Evolutionary conservation across 2,329 filamentous ascomycete species (phyloP).

Genomic region (Diaporthe australafricana): DNA sequence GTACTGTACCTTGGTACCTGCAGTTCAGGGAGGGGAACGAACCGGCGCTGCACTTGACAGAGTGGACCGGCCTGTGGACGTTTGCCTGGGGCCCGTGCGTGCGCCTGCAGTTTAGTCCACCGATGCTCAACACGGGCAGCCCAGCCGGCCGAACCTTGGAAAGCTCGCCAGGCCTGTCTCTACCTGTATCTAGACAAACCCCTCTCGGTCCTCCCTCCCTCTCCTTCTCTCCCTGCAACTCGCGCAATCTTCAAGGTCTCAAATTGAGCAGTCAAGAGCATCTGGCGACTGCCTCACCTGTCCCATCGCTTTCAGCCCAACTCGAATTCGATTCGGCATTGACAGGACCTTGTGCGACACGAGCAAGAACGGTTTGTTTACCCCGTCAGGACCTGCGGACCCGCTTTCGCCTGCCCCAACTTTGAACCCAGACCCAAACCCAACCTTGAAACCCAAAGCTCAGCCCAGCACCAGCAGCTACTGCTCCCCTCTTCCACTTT

Average conservation of each 20-base stretch:
- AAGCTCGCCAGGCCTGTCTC: background rate
- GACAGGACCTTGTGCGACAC: constrained; percentile 5
- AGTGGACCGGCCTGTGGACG: background rate
- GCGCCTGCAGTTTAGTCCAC: background rate
- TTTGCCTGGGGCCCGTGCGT: constrained; percentile 12
- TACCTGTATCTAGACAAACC: background rate
- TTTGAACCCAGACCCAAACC: constrained; percentile 1
- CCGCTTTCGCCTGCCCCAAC: constrained; percentile 9
- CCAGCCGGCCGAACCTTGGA: background rate
- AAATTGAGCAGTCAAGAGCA: background rate
- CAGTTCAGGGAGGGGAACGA: background rate
- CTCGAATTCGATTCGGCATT: background rate
- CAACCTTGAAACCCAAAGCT: constrained; percentile 18
- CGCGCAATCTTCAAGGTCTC: background rate
- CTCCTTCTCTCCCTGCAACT: background rate
- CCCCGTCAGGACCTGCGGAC: constrained; percentile 14
- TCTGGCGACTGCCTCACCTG: background rate
- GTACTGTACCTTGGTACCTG: constrained; percentile 11
- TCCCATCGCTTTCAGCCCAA: background rate
- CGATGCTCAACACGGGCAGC: background rate
- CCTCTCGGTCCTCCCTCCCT: background rate
- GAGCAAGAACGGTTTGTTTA: constrained; percentile 28
- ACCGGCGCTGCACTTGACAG: background rate
- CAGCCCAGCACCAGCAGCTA: constrained; percentile 27
- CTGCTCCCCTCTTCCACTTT: constrained; percentile 22